Base-by-base conservation (phyloP, 164 flowering plant species). In the Houttuynia cordata region DNA sequence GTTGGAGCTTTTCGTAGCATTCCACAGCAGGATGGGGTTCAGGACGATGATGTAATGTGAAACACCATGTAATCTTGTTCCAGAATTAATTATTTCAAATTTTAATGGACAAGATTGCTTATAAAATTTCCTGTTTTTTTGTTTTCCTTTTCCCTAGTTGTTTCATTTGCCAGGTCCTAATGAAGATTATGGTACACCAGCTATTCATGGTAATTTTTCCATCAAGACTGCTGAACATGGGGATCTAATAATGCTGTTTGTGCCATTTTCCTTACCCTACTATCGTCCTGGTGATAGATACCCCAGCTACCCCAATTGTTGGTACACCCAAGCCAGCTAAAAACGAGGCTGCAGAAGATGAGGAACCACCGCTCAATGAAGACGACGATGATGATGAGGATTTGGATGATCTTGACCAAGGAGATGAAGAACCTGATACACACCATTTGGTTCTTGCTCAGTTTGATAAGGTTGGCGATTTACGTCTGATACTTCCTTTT, bases 121-220 rank as follows among this genome's bases (percentile, higher is more conserved):
- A 18, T 13, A 14, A 23, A 30, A 30, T 30, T 2, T 24, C 58
- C 60, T 19, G 4, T 34, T 49, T 59, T 25, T 25, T 59, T 23
- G 22, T 51, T 61, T 61, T 60, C 53, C 47, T 30, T 30, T 58
- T 56, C 61, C 74, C 75, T 68, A 86, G 97, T 78, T 83, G 53
- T 94, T 85, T 79, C 80, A 80, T 62, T 82, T 86, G 61, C 95
- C 86, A 76, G 89, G 91, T 64, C 84, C 75, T 57, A 85, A 72
- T 74, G 96, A 94, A 78, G 99, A 94, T 74, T 94, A 85, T 78
- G 86, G 85, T 68, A 84, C 99, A 42, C 99, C 96, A 19, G 86
- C 86, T 57, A 81, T 81, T 15, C 73, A 67, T 69, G 97, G 97
- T 86, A 79, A 68, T 40, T 61, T 70, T 61, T 4, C 20, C 22